Conservation (phyloP, 1,284 basidiomycete genomes). For the Clitocybe nebularis region DNA sequence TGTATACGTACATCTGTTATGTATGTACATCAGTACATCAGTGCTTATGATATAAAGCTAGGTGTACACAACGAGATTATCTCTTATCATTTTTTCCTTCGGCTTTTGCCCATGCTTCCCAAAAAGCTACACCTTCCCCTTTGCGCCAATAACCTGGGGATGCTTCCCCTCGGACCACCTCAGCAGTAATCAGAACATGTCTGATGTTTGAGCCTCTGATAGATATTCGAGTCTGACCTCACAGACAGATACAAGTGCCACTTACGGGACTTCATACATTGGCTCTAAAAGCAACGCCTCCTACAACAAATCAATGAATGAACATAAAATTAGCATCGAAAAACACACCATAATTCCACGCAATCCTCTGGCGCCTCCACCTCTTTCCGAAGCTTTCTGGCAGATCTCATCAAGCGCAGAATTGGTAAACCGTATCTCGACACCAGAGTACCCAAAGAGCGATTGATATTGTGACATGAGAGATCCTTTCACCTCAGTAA, state of each 20-base stretch:
- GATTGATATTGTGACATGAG: conserved; percentile 87
- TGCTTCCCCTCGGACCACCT: conserved; percentile 36
- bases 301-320: conserved; percentile 31
- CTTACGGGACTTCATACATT: conserved; percentile 92
- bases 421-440: conserved; percentile 80
- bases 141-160: conserved; percentile 41
- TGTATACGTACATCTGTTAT: background rate
- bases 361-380: conserved; percentile 87
- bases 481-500: conserved; percentile 89
- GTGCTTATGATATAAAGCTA: too few species aligned
- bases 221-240: conserved; percentile 4
- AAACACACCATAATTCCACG: conserved; percentile 78
- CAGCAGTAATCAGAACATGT: conserved; percentile 43
- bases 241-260: conserved; percentile 20
- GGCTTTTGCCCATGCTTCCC: conserved; percentile 46
- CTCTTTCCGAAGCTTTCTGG: conserved; percentile 69
- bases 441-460: conserved; percentile 76
- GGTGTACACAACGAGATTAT: conserved; percentile 3
- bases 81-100: conserved; percentile 27
- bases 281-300: conserved; percentile 77
- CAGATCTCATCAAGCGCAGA: conserved; percentile 76
- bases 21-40: background rate
- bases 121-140: conserved; percentile 39
- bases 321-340: background rate
- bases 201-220: conserved; percentile 32